phyloP scores from a whole-genome alignment of 2,329 filamentous ascomycete species.

The Fusarium bulbicola region DNA sequence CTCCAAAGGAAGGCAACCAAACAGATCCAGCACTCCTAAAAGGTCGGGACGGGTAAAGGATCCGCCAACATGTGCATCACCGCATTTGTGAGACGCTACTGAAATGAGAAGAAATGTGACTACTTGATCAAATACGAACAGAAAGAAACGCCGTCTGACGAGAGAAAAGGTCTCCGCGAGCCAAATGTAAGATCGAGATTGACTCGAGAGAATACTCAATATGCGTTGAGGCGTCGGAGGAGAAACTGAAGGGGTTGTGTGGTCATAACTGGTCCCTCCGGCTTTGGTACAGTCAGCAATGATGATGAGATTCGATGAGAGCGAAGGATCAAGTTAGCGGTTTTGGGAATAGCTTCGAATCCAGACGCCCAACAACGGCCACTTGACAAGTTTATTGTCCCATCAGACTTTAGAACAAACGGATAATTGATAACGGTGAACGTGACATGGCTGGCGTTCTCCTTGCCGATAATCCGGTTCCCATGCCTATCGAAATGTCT shows the following conservation, averaged over 20 bases:
- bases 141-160: neutral
- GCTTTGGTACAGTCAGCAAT: too few relatives aligned
- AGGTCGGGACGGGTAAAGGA: too few relatives aligned
- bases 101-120: neutral
- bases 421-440: too few relatives aligned
- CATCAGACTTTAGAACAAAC: accelerated
- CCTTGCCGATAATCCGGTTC: accelerated
- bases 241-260: neutral
- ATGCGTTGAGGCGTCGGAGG: neutral
- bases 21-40: too few relatives aligned
- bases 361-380: neutral
- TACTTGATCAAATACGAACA: neutral
- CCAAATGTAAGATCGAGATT: neutral
- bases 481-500: accelerated
- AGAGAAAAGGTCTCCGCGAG: neutral
- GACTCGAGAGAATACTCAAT: neutral
- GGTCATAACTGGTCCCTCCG: accelerated
- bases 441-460: accelerated
- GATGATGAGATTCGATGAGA: neutral
- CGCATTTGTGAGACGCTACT: neutral
- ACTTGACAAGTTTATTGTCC: neutral
- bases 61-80: neutral
- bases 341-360: neutral
- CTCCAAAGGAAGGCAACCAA: neutral
- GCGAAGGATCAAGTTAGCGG: neutral